Percentiles rank a stretch among this genome's conserved stretches.
These are phyloP conservation scores for Neofusicoccum ribis DNA, from an alignment of 2,329 filamentous ascomycete species.

Conservation along the genomic window DNA sequence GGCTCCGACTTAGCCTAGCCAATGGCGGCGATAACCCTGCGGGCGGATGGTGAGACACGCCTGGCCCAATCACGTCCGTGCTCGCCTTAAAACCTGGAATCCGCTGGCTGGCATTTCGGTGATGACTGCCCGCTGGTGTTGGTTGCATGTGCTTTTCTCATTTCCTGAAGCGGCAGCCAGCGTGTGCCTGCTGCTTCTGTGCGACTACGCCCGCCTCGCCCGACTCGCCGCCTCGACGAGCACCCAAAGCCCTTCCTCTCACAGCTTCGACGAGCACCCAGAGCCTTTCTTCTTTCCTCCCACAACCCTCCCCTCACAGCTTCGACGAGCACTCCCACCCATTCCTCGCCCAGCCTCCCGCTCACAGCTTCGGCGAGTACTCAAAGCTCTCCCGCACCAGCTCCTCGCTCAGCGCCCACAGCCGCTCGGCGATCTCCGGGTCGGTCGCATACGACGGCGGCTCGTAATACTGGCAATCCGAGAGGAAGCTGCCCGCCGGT, in stretches of 20 bases:
- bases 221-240: too few species aligned
- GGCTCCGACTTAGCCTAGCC: neutral
- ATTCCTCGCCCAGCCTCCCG: too few species aligned
- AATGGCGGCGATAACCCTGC: neutral
- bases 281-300: too few species aligned
- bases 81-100: neutral
- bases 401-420: conserved; percentile 36
- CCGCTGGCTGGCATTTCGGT: neutral
- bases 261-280: too few species aligned
- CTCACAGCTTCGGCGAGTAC: conserved; percentile 24
- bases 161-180: neutral
- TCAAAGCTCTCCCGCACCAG: conserved; percentile 31
- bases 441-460: conserved; percentile 27
- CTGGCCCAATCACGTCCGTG: conserved; percentile 2
- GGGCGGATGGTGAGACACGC: neutral
- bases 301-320: too few species aligned
- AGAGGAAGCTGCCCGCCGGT: conserved; percentile 31
- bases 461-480: conserved; percentile 28
- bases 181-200: neutral
- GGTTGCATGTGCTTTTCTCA: neutral
- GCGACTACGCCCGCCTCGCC: neutral
- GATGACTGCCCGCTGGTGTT: neutral
- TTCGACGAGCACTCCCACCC: too few species aligned
- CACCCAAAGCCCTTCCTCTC: too few species aligned
- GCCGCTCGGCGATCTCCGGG: conserved; percentile 28